These are phyloP conservation scores for Diaporthe capsici DNA, from an alignment of 2,329 filamentous ascomycete genomes.

Conservation along the genomic window DNA sequence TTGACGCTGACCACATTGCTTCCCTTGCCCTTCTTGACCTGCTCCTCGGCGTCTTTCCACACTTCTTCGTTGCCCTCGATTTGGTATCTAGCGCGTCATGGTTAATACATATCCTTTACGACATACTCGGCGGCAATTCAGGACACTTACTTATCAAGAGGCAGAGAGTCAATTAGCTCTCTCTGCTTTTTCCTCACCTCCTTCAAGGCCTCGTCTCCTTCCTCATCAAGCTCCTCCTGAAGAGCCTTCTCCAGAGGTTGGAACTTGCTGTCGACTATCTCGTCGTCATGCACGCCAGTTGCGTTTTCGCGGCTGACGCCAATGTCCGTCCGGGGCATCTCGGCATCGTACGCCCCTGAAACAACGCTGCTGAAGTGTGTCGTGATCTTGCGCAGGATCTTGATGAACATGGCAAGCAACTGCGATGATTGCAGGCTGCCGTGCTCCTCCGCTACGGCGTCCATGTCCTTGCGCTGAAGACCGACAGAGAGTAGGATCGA, in stretches of 20 bases:
- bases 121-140: background rate
- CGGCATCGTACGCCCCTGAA: constrained; percentile 78
- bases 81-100: constrained; percentile 67
- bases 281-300: constrained; percentile 77
- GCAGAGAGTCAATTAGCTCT: constrained; percentile 90
- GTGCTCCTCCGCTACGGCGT: constrained; percentile 84
- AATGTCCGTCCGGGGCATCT: constrained; percentile 72
- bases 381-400: constrained; percentile 91
- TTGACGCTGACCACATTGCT: constrained; percentile 85
- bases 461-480: constrained; percentile 89
- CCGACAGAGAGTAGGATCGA: constrained; percentile 92
- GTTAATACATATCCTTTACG: background rate
- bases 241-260: constrained; percentile 79
- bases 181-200: constrained; percentile 84
- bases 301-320: constrained; percentile 73
- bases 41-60: constrained; percentile 81
- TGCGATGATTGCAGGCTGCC: constrained; percentile 78
- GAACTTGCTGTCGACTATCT: constrained; percentile 75
- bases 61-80: constrained; percentile 73
- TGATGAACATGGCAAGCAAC: constrained; percentile 96
- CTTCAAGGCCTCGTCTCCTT: constrained; percentile 80
- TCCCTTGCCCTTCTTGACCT: constrained; percentile 74
- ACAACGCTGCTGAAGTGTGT: constrained; percentile 82
- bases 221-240: constrained; percentile 87
- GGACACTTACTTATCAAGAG: constrained; percentile 81